Conservation (phyloP, 1,139 yeast genomes). For the Arxiozyma slooffiae region DNA sequence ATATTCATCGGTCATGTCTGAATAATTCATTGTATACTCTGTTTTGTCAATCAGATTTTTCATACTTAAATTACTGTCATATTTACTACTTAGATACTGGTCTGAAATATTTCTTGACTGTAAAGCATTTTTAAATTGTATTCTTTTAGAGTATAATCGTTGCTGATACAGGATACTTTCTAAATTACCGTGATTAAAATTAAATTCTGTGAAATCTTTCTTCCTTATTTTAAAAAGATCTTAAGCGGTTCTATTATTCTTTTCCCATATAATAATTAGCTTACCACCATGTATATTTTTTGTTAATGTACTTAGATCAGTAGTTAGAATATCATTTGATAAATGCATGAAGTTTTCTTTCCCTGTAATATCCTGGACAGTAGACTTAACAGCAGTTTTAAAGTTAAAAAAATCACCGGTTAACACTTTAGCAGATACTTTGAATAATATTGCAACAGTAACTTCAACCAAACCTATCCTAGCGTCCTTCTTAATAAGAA, state of each 20-base stretch:
- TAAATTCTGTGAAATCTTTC: slow-evolving; percentile 17
- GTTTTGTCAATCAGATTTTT: slow-evolving; percentile 6
- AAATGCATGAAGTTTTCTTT: slow-evolving; percentile 32
- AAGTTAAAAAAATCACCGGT: slow-evolving; percentile 50
- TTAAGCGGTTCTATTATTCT: slow-evolving; percentile 32
- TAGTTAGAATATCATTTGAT: slow-evolving; percentile 42
- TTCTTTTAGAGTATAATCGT: slow-evolving; percentile 10
- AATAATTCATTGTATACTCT: not conserved
- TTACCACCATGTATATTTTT: slow-evolving; percentile 37
- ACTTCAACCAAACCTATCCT: slow-evolving; percentile 53
- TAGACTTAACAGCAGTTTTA: slow-evolving; percentile 58
- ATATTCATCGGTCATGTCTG: not conserved
- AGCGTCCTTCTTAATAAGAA: slow-evolving; percentile 35
- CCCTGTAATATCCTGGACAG: slow-evolving; percentile 58
- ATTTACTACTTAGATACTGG: not conserved
- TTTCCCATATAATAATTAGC: slow-evolving; percentile 42
- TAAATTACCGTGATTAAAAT: slow-evolving; percentile 29
- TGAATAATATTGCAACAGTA: slow-evolving; percentile 52
- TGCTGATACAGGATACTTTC: slow-evolving; percentile 20
- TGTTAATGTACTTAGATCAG: slow-evolving; percentile 39
- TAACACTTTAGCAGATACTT: slow-evolving; percentile 45
- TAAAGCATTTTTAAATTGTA: not conserved
- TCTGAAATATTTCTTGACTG: not conserved
- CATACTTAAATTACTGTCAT: slow-evolving; percentile 7
- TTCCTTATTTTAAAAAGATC: slow-evolving; percentile 19